Percentiles rank a stretch among this genome's conserved stretches.
phyloP scores from a whole-genome alignment of 2,329 filamentous ascomycete species.

The Cercospora nicotianae region DNA sequence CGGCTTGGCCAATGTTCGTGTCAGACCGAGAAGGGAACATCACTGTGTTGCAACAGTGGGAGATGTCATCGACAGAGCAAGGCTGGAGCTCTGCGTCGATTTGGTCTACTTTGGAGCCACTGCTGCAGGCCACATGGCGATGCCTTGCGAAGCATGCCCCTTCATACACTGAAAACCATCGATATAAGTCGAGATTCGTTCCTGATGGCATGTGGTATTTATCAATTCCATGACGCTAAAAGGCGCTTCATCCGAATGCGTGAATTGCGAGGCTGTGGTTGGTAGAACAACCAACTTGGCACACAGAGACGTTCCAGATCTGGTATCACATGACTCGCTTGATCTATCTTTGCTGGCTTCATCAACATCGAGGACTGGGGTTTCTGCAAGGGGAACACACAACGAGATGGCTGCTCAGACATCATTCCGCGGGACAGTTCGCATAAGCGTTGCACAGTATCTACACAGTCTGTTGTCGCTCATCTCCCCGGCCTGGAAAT shows the following conservation, averaged over 20 bases:
- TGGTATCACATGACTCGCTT: neutral
- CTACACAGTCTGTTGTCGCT: neutral
- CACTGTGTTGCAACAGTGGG: neutral
- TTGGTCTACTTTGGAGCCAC: neutral
- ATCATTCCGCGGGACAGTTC: neutral
- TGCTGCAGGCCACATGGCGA: neutral
- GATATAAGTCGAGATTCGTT: neutral
- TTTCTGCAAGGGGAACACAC: neutral
- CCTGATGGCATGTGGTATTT: neutral
- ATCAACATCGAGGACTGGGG: neutral
- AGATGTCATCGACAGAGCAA: neutral
- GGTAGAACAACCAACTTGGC: neutral
- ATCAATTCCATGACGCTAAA: neutral
- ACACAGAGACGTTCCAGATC: neutral
- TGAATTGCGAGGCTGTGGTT: neutral
- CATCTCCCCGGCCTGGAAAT: neutral
- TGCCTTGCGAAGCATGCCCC: neutral
- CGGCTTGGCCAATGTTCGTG: neutral
- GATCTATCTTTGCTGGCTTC: neutral
- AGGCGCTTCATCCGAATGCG: neutral
- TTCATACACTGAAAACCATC: neutral
- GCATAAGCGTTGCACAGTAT: neutral
- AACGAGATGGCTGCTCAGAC: neutral
- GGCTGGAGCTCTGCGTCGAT: neutral
- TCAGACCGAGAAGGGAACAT: neutral